phyloP scores from a whole-genome alignment of 441 rosid species.

The Erysimum pusillum region DNA sequence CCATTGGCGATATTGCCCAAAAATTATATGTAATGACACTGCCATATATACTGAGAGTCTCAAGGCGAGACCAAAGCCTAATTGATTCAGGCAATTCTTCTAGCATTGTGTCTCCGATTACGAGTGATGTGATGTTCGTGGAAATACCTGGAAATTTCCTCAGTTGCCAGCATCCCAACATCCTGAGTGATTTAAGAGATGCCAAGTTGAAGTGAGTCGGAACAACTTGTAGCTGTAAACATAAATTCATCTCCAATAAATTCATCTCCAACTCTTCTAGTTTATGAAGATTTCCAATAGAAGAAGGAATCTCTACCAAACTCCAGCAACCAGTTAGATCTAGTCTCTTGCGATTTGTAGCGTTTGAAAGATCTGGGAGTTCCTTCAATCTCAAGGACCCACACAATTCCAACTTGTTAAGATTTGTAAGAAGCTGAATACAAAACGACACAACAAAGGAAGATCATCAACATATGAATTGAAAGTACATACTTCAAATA shows the following conservation, averaged over 20 bases:
- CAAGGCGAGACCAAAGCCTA: conserved; percentile 14
- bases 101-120: conserved; percentile 1
- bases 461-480: neutral
- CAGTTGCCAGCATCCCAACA: neutral
- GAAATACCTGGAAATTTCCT: neutral
- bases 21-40: neutral
- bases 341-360: conserved; percentile 14
- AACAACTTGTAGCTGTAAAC: neutral
- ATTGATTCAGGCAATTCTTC: neutral
- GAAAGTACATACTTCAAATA: neutral
- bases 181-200: neutral
- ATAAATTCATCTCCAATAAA: neutral
- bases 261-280: neutral
- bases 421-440: conserved; percentile 21
- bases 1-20: neutral
- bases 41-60: neutral
- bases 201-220: neutral
- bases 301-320: conserved; percentile 37
- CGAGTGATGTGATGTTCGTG: neutral
- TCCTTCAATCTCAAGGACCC: conserved; percentile 17
- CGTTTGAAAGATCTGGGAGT: conserved; percentile 47
- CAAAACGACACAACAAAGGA: neutral
- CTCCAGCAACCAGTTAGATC: conserved; percentile 20
- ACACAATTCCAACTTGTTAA: conserved; percentile 39
- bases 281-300: conserved; percentile 13